Percentiles rank a stretch among this genome's conserved stretches.
phyloP scores from a whole-genome alignment of 2,329 filamentous ascomycete genomes.

The Sarocladiaceae sp. region DNA sequence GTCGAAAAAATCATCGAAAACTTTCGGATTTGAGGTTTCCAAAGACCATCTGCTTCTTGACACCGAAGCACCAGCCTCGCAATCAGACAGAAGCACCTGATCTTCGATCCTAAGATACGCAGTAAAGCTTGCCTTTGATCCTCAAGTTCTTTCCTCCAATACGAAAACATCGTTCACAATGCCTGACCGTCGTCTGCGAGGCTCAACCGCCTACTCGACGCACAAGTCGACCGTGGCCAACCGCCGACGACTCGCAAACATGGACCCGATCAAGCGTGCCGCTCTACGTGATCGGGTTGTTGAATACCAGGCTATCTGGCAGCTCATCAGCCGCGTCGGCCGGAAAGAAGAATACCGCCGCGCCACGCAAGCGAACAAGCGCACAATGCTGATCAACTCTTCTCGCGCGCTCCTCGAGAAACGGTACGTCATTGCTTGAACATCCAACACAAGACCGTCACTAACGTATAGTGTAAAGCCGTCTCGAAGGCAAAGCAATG shows the following conservation, averaged over 20 bases:
- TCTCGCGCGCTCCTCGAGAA: neutral
- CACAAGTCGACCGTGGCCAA: slow-evolving; percentile 6
- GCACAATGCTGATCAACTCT: slow-evolving; percentile 6
- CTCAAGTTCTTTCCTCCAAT: too few species aligned
- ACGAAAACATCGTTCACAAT: slow-evolving; percentile 3
- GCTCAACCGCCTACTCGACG: slow-evolving; percentile 9
- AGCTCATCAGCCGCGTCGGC: slow-evolving; percentile 7
- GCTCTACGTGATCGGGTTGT: neutral
- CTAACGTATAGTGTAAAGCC: too few species aligned
- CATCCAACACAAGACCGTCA: too few species aligned
- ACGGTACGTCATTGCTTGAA: slow-evolving; percentile 9
- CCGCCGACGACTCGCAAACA: slow-evolving; percentile 4
- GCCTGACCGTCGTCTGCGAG: slow-evolving; percentile 10
- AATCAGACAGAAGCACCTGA: too few species aligned
- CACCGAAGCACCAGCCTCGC: too few species aligned
- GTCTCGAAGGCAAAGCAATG: slow-evolving; percentile 5
- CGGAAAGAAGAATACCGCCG: slow-evolving; percentile 1
- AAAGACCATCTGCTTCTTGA: too few species aligned
- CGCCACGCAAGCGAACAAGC: neutral
- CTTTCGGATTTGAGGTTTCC: too few species aligned
- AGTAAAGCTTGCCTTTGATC: too few species aligned
- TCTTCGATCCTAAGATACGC: too few species aligned
- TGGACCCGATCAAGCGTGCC: neutral
- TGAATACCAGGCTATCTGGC: slow-evolving; percentile 11
- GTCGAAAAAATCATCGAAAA: too few species aligned